Conservation (phyloP, 768 basidiomycete genomes). For the Collybia nuda region DNA sequence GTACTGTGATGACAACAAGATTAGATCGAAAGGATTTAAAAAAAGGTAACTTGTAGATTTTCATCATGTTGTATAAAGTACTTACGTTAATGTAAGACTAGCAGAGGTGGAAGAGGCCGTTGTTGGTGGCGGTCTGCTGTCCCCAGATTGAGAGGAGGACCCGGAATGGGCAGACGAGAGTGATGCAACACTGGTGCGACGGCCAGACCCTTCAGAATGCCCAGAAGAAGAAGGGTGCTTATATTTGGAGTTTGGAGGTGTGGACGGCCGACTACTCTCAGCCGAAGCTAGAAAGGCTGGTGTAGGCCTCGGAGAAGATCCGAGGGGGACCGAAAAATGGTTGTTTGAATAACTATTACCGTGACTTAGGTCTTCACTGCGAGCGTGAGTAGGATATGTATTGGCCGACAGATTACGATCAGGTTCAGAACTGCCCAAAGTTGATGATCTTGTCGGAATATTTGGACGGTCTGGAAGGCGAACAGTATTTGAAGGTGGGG, state of each 20-base stretch:
- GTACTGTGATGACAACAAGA: slow-evolving; percentile 39
- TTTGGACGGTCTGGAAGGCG: slow-evolving; percentile 51
- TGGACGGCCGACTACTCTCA: slow-evolving; percentile 53
- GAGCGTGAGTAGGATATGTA: slow-evolving; percentile 45
- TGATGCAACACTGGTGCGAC: slow-evolving; percentile 46
- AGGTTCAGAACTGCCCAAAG: slow-evolving; percentile 54
- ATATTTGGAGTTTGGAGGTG: slow-evolving; percentile 51
- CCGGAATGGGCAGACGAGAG: slow-evolving; percentile 56
- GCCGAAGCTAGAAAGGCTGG: slow-evolving; percentile 45
- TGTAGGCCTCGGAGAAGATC: slow-evolving; percentile 43
- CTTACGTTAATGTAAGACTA: slow-evolving; percentile 61
- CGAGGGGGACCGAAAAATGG: slow-evolving; percentile 21
- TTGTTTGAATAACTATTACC: slow-evolving; percentile 21
- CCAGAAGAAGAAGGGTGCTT: slow-evolving; percentile 54
- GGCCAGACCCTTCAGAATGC: slow-evolving; percentile 47
- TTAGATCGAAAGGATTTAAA: slow-evolving; percentile 25
- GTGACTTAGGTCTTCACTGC: slow-evolving; percentile 76
- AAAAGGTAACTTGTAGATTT: slow-evolving; percentile 9
- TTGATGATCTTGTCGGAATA: slow-evolving; percentile 66
- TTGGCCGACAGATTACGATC: slow-evolving; percentile 46
- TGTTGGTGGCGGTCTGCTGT: slow-evolving; percentile 48
- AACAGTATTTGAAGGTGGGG: slow-evolving; percentile 28
- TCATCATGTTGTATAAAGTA: slow-evolving; percentile 13
- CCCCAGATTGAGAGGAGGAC: slow-evolving; percentile 38
- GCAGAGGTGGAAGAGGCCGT: slow-evolving; percentile 57